Percentiles rank a stretch among this genome's conserved stretches.
phyloP scores from a whole-genome alignment of 23 red algal species.

The Gracilaria caudata region DNA sequence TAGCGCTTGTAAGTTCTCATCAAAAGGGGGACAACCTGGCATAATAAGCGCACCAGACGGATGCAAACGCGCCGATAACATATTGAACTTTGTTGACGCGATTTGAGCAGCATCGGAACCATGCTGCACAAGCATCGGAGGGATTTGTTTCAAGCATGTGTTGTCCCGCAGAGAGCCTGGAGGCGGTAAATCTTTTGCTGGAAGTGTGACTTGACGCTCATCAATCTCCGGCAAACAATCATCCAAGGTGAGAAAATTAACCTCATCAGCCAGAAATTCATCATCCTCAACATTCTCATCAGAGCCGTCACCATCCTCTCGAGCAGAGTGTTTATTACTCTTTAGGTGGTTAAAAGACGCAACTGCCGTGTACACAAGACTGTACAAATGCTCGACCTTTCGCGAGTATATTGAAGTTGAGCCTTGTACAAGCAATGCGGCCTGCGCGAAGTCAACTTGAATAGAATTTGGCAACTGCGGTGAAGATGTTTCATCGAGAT shows the following conservation, averaged over 20 bases:
- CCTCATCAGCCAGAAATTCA: slow-evolving; percentile 19
- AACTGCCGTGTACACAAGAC: slow-evolving; percentile 69
- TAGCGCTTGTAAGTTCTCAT: slow-evolving; percentile 36
- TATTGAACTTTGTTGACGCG: slow-evolving; percentile 37
- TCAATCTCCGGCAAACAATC: slow-evolving; percentile 36
- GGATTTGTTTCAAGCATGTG: slow-evolving; percentile 34
- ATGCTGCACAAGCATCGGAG: slow-evolving; percentile 39
- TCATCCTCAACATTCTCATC: slow-evolving; percentile 29
- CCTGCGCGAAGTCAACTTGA: slow-evolving; percentile 67
- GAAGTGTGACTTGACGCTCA: slow-evolving; percentile 20
- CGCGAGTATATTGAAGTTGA: slow-evolving; percentile 75
- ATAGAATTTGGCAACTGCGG: neutral
- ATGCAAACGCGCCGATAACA: slow-evolving; percentile 43
- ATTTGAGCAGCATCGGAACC: slow-evolving; percentile 22
- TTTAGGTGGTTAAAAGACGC: slow-evolving; percentile 44
- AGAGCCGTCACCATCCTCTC: slow-evolving; percentile 5
- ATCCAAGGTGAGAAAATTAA: slow-evolving; percentile 50
- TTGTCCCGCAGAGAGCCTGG: slow-evolving; percentile 30
- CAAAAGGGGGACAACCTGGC: slow-evolving; percentile 44
- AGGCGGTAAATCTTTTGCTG: neutral
- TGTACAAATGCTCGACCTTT: slow-evolving; percentile 84
- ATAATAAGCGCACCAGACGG: slow-evolving; percentile 63
- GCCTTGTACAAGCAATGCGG: slow-evolving; percentile 77
- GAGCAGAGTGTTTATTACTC: neutral
- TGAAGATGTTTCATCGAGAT: slow-evolving; percentile 11